Conservation (phyloP, 2,329 filamentous ascomycete species). For the Knoxdaviesia capensis region DNA sequence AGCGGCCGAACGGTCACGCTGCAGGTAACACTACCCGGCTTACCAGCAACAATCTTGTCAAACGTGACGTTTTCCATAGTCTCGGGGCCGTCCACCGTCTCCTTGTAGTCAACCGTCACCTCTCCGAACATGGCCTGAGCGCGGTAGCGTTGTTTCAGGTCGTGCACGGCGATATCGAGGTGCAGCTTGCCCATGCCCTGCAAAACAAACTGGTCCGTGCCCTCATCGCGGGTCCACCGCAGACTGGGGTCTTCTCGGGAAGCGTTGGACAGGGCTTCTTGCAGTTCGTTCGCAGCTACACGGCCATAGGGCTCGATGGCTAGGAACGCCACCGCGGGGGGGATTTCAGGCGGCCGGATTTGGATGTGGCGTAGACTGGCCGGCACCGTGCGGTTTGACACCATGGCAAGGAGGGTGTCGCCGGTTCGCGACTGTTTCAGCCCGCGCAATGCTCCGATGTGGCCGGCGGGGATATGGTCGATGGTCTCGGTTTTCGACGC, state of each 20-base stretch:
- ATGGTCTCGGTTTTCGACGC: slow-evolving; percentile 76
- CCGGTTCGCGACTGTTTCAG: slow-evolving; percentile 84
- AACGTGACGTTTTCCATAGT: slow-evolving; percentile 40
- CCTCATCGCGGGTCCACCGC: slow-evolving; percentile 64
- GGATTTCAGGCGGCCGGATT: slow-evolving; percentile 71
- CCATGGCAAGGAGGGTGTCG: slow-evolving; percentile 69
- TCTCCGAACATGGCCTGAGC: slow-evolving; percentile 61
- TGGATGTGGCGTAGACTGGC: slow-evolving; percentile 55
- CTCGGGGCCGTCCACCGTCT: slow-evolving; percentile 45
- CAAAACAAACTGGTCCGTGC: slow-evolving; percentile 80
- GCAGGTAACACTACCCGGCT: slow-evolving; percentile 58
- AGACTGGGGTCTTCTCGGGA: slow-evolving; percentile 86
- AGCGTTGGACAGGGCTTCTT: slow-evolving; percentile 55
- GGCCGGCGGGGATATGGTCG: slow-evolving; percentile 57
- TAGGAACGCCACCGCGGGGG: slow-evolving; percentile 91
- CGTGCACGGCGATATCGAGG: slow-evolving; percentile 77
- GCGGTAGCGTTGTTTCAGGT: slow-evolving; percentile 76
- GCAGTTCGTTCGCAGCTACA: slow-evolving; percentile 60
- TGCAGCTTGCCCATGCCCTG: slow-evolving; percentile 95
- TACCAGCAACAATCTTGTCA: slow-evolving; percentile 64
- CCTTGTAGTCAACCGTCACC: slow-evolving; percentile 90
- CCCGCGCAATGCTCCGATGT: slow-evolving; percentile 85
- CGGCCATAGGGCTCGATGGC: slow-evolving; percentile 67
- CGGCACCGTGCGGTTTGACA: slow-evolving; percentile 39
- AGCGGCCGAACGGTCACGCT: slow-evolving; percentile 46